A percentile compares a stretch with the other conserved stretches of the same genome.
Conservation (phyloP, 305 asterid species). For the Rubia tinctorum region DNA sequence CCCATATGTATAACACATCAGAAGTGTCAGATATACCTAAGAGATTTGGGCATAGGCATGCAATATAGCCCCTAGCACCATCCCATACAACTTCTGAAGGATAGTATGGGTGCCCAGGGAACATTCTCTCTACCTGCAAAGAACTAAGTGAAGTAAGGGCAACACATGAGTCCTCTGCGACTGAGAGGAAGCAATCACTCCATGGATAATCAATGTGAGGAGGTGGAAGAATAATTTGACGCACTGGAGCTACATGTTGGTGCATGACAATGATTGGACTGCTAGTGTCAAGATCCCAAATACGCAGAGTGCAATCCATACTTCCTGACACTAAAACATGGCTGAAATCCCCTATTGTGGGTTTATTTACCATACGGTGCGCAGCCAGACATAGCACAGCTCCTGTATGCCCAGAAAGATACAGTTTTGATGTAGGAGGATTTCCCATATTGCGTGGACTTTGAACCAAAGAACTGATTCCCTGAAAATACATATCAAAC, state of each 20-base stretch:
- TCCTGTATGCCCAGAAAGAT: slow-evolving; percentile 78
- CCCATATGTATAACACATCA: slow-evolving; percentile 93
- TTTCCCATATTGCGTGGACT: slow-evolving; percentile 30
- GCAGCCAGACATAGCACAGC: slow-evolving; percentile 95
- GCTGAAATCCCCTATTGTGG: slow-evolving; percentile 44
- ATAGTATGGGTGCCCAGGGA: slow-evolving; percentile 82
- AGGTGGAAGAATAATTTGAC: slow-evolving; percentile 88
- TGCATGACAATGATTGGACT: slow-evolving; percentile 65
- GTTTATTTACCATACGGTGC: slow-evolving; percentile 53
- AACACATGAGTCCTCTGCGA: slow-evolving; percentile 75
- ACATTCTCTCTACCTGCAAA: slow-evolving; percentile 85
- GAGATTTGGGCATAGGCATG: slow-evolving; percentile 79
- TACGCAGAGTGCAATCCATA: slow-evolving; percentile 84
- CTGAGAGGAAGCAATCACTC: slow-evolving; percentile 88
- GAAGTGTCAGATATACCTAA: slow-evolving; percentile 57
- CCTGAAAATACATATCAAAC: slow-evolving; percentile 59
- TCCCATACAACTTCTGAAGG: slow-evolving; percentile 94
- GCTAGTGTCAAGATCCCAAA: slow-evolving; percentile 92
- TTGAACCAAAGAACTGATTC: slow-evolving; percentile 35
- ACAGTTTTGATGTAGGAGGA: slow-evolving; percentile 40
- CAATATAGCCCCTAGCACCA: slow-evolving; percentile 77
- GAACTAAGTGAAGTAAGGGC: slow-evolving; percentile 83
- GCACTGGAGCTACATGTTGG: slow-evolving; percentile 95
- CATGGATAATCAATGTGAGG: slow-evolving; percentile 61
- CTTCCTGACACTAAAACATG: slow-evolving; percentile 90